Percentiles rank a stretch among this genome's conserved stretches.
Evolutionary conservation across 257 asterid species (phyloP).

Genomic region (Primulina tabacum): DNA sequence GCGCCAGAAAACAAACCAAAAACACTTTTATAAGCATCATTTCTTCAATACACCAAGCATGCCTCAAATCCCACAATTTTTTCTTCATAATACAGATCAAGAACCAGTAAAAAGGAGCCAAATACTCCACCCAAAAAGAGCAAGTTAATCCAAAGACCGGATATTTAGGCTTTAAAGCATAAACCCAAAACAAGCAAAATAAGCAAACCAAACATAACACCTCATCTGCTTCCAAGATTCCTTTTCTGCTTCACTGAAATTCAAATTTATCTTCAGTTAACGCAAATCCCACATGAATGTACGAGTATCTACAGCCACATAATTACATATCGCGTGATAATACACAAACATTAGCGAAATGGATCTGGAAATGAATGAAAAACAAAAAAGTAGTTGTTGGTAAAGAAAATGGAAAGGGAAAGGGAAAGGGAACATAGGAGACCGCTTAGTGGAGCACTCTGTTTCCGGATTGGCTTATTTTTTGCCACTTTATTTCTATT

Average conservation of each 20-base stretch:
- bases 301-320: neutral
- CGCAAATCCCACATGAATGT: neutral
- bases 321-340: neutral
- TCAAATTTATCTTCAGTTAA: neutral
- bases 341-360: neutral
- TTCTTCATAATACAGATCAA: conserved; percentile 29
- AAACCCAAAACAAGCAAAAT: neutral
- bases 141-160: neutral
- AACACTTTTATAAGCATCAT: conserved; percentile 1
- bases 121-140: neutral
- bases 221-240: neutral
- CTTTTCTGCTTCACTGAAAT: neutral
- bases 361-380: conserved; percentile 1
- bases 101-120: conserved; percentile 3
- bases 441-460: conserved; percentile 14
- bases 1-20: conserved; percentile 16
- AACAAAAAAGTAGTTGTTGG: conserved; percentile 3
- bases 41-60: conserved; percentile 37
- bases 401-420: conserved; percentile 5
- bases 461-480: conserved; percentile 1
- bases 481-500: neutral
- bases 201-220: neutral
- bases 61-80: conserved; percentile 43
- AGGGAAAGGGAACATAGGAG: neutral
- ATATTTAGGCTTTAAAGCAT: neutral